phyloP scores from a whole-genome alignment of 352 stramenopile species.

The Hyaloperonospora arabidopsidis region DNA sequence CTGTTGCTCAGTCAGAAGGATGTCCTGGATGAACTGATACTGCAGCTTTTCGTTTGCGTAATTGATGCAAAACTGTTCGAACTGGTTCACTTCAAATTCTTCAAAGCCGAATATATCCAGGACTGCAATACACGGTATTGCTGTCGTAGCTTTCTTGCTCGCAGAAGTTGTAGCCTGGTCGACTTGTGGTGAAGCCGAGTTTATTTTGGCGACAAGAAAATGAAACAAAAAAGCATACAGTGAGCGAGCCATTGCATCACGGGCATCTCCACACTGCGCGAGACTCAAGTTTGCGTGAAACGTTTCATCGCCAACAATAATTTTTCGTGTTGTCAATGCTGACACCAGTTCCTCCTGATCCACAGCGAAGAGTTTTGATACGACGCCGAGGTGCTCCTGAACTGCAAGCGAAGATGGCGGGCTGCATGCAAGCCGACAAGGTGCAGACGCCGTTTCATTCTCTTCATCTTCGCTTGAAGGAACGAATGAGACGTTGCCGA shows the following conservation, averaged over 20 bases:
- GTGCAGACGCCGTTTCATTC: constrained; percentile 30
- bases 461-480: constrained; percentile 50
- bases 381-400: constrained; percentile 33
- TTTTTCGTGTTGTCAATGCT: constrained; percentile 56
- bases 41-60: constrained; percentile 79
- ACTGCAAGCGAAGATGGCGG: constrained; percentile 33
- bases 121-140: constrained; percentile 59
- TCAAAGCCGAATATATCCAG: constrained; percentile 90
- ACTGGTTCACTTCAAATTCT: constrained; percentile 75
- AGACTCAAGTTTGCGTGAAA: constrained; percentile 61
- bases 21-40: constrained; percentile 79
- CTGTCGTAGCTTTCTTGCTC: constrained; percentile 15
- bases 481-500: constrained; percentile 76
- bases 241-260: constrained; percentile 66
- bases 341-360: constrained; percentile 42
- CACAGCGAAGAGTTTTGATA: constrained; percentile 38
- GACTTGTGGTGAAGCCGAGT: constrained; percentile 34
- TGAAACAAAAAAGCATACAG: constrained; percentile 82
- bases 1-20: constrained; percentile 66
- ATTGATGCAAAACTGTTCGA: constrained; percentile 81
- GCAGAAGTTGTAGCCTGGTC: constrained; percentile 5
- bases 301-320: constrained; percentile 58
- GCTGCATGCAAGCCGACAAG: constrained; percentile 28
- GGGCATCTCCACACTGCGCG: constrained; percentile 55
- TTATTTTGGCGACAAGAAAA: constrained; percentile 76